Evolutionary conservation across 495 filamentous ascomycete genomes (phyloP).

Genomic region (Aspergillus incahuasiensis): DNA sequence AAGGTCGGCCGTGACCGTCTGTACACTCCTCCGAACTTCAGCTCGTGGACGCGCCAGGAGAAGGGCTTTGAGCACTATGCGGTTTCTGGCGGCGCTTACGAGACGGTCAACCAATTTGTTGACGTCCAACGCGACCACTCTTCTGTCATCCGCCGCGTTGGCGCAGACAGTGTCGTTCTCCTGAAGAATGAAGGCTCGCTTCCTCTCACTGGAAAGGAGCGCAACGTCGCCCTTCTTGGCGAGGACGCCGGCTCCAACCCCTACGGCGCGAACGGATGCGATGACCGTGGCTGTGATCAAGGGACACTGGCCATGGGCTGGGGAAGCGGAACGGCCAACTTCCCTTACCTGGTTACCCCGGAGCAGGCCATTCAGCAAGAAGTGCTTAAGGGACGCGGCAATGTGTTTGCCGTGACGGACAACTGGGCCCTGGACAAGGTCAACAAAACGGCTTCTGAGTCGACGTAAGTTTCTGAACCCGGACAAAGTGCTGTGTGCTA

Average conservation of each 20-base stretch:
- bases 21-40: slow-evolving; percentile 72
- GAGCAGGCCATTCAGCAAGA: slow-evolving; percentile 78
- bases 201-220: slow-evolving; percentile 70
- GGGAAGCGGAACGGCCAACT: slow-evolving; percentile 86
- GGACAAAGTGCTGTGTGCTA: too few species aligned
- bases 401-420: slow-evolving; percentile 68
- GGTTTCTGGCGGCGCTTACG: slow-evolving; percentile 50
- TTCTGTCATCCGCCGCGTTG: slow-evolving; percentile 65
- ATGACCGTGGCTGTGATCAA: slow-evolving; percentile 75
- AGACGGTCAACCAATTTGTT: slow-evolving; percentile 76
- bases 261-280: slow-evolving; percentile 79
- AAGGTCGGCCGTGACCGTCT: slow-evolving; percentile 70
- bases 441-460: slow-evolving; percentile 57
- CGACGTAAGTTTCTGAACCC: slow-evolving; percentile 33
- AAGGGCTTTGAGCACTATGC: slow-evolving; percentile 63
- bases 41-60: slow-evolving; percentile 77
- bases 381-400: slow-evolving; percentile 50
- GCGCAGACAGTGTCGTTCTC: slow-evolving; percentile 73
- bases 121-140: slow-evolving; percentile 78
- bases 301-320: slow-evolving; percentile 93
- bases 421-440: slow-evolving; percentile 65
- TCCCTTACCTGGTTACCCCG: slow-evolving; percentile 87
- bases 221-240: slow-evolving; percentile 75
- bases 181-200: slow-evolving; percentile 80
- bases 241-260: slow-evolving; percentile 77